These are phyloP conservation scores for Cercospora nicotianae DNA, from an alignment of 2,329 filamentous ascomycete species.

Conservation along the genomic window DNA sequence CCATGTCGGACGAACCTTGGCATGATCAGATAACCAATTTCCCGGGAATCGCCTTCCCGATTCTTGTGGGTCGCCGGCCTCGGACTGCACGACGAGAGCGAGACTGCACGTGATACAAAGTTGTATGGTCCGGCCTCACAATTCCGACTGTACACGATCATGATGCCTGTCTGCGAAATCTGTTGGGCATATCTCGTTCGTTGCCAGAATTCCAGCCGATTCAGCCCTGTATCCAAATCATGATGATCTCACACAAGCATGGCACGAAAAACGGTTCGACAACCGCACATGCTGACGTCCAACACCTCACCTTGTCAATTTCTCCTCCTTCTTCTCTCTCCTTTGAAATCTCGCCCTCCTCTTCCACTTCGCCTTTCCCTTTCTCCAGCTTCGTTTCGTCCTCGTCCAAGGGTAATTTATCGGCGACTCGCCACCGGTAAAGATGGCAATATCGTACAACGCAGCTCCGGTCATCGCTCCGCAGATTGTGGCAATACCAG, in stretches of 20 bases:
- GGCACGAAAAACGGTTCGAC: neutral
- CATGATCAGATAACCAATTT: constrained; percentile 2
- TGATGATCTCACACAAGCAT: neutral
- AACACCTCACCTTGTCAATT: neutral
- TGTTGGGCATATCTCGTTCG: neutral
- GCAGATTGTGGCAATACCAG: constrained; percentile 43
- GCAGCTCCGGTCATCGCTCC: constrained; percentile 49
- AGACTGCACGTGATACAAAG: neutral
- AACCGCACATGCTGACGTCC: neutral
- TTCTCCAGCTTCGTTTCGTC: constrained; percentile 31
- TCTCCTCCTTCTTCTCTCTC: constrained; percentile 7
- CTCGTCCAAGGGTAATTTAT: constrained; percentile 50
- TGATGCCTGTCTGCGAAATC: neutral
- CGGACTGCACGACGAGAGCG: neutral
- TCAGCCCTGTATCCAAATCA: neutral
- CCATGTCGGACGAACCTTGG: neutral
- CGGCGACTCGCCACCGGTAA: constrained; percentile 51
- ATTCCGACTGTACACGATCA: neutral
- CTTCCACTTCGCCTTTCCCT: constrained; percentile 32
- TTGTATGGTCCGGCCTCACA: neutral
- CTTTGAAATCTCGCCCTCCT: constrained; percentile 23
- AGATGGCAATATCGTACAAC: constrained; percentile 53
- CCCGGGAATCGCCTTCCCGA: neutral
- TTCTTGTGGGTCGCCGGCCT: neutral
- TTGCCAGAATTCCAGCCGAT: neutral